phyloP scores from a whole-genome alignment of 2,329 filamentous ascomycete genomes.

The Gnomoniopsis sp. region DNA sequence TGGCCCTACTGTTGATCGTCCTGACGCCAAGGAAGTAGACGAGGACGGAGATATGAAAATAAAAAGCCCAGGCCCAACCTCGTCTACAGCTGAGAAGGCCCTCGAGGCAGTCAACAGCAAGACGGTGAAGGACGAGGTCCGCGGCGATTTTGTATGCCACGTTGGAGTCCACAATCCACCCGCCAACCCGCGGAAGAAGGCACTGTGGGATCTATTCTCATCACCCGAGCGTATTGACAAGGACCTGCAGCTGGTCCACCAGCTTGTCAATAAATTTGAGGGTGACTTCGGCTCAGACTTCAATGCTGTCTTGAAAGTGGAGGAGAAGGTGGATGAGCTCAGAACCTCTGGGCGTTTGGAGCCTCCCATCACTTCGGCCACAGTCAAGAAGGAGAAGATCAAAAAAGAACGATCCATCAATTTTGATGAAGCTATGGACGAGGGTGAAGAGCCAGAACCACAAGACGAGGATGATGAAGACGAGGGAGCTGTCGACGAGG shows the following conservation, averaged over 20 bases:
- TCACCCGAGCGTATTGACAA: conserved; percentile 90
- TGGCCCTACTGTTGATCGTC: conserved; percentile 61
- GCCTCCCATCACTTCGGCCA: conserved; percentile 52
- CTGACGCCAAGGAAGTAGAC: conserved; percentile 70
- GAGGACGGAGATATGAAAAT: conserved; percentile 53
- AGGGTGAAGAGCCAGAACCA: conserved; percentile 61
- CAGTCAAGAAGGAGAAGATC: conserved; percentile 50
- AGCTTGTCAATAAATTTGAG: conserved; percentile 81
- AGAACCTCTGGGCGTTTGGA: conserved; percentile 74
- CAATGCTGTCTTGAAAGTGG: conserved; percentile 75
- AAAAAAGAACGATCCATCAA: conserved; percentile 59
- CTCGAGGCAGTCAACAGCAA: conserved; percentile 96
- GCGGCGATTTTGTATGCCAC: conserved; percentile 95
- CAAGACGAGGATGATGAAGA: conserved; percentile 79
- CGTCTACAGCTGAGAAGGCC: conserved; percentile 75
- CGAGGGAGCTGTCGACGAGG: conserved; percentile 73
- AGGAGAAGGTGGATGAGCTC: conserved; percentile 81
- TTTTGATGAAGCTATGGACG: conserved; percentile 60
- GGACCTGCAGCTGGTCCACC: conserved; percentile 78
- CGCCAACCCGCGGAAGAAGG: conserved; percentile 83
- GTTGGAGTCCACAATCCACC: conserved; percentile 94
- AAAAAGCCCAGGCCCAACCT: conserved; percentile 43
- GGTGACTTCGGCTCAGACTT: conserved; percentile 74
- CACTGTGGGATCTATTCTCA: conserved; percentile 94
- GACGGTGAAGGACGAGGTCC: conserved; percentile 89